These are phyloP conservation scores for Ogataea thermomethanolica DNA, from an alignment of 805 yeast species.

Conservation along the genomic window DNA sequence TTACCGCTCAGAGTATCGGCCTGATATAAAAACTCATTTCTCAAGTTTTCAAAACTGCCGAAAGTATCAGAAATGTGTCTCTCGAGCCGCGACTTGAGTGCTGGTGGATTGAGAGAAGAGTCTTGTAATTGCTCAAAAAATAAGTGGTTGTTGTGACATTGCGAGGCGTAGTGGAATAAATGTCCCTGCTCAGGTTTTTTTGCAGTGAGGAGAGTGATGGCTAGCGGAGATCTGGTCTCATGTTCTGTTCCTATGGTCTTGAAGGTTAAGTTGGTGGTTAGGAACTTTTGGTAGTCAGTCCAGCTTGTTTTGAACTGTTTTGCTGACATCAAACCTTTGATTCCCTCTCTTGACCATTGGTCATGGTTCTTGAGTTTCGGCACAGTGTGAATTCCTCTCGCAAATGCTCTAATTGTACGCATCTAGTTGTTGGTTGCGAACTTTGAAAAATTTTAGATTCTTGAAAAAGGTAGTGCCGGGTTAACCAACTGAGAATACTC, in stretches of 20 bases:
- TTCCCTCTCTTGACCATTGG: slow-evolving; percentile 43
- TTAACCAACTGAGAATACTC: background rate
- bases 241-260: slow-evolving; percentile 74
- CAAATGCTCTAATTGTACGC: slow-evolving; percentile 1
- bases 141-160: slow-evolving; percentile 88
- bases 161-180: slow-evolving; percentile 85
- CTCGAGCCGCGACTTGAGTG: slow-evolving; percentile 25
- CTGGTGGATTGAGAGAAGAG: slow-evolving; percentile 17
- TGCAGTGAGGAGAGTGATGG: slow-evolving; percentile 64
- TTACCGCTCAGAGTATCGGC: slow-evolving; percentile 57
- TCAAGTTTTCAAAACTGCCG: slow-evolving; percentile 48
- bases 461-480: slow-evolving; percentile 5
- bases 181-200: slow-evolving; percentile 62
- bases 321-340: slow-evolving; percentile 61
- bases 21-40: slow-evolving; percentile 43
- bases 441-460: slow-evolving; percentile 10
- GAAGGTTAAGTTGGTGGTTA: slow-evolving; percentile 57
- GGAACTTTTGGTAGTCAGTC: slow-evolving; percentile 71
- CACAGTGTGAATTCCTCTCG: slow-evolving; percentile 53
- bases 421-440: slow-evolving; percentile 13
- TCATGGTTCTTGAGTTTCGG: slow-evolving; percentile 50
- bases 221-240: slow-evolving; percentile 74
- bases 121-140: slow-evolving; percentile 62
- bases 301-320: slow-evolving; percentile 72
- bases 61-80: slow-evolving; percentile 36